Evolutionary conservation across 148 eudicot genomes (phyloP).

Genomic region (Rhododendron griersonianum): DNA sequence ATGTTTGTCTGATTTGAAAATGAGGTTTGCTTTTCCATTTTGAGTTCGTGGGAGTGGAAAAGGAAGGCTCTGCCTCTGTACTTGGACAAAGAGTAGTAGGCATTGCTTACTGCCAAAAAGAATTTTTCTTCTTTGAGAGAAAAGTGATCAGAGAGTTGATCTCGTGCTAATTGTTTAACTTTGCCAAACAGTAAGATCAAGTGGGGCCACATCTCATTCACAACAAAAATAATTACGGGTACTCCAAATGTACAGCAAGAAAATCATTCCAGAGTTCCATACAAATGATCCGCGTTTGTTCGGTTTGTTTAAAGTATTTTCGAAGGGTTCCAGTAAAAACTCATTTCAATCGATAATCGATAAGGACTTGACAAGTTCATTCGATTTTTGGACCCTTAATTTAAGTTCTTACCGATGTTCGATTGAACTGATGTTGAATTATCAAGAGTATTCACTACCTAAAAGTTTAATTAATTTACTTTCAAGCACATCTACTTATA

Average conservation of each 20-base stretch:
- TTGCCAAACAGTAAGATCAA: not conserved
- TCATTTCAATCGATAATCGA: not conserved
- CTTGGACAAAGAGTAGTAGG: not conserved
- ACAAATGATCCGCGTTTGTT: too few relatives aligned
- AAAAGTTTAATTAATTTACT: not conserved
- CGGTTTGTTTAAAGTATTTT: too few relatives aligned
- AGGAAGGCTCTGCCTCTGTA: not conserved
- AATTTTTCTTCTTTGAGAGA: not conserved
- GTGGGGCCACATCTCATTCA: not conserved
- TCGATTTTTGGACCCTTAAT: too few relatives aligned
- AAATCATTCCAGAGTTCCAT: not conserved
- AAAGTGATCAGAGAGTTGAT: not conserved
- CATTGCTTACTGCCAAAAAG: not conserved
- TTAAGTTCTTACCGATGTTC: not conserved
- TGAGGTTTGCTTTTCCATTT: slow-evolving; percentile 1
- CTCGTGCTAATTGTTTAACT: not conserved
- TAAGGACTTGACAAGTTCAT: too few relatives aligned
- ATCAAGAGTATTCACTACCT: not conserved
- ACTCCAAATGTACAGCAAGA: not conserved
- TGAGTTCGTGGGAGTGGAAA: not conserved
- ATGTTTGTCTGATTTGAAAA: not conserved
- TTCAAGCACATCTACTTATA: not conserved
- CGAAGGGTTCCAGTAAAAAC: too few relatives aligned
- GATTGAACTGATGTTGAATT: not conserved
- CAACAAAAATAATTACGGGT: not conserved